A percentile compares a stretch with the other conserved stretches of the same genome.
Evolutionary conservation across 2,329 filamentous ascomycete species (phyloP).

Genomic region (Ophiocordyceps camponoti-floridani): DNA sequence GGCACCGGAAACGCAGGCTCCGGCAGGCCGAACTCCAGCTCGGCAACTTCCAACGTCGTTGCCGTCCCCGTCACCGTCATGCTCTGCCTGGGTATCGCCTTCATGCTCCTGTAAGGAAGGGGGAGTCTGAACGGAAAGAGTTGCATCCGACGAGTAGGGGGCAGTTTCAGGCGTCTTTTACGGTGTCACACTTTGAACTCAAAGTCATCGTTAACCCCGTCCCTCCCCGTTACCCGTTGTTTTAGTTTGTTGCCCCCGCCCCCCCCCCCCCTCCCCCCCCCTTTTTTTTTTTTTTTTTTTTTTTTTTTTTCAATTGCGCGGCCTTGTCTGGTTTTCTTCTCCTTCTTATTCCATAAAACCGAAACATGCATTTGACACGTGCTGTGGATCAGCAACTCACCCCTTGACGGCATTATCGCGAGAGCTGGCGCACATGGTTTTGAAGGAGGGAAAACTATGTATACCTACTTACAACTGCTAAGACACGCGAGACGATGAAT

Average conservation of each 20-base stretch:
- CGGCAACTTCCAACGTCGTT: conserved; percentile 13
- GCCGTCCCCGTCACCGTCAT: conserved; percentile 22
- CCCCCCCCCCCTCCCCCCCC: too few relatives aligned
- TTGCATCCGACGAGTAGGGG: not conserved
- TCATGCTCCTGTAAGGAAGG: conserved; percentile 19
- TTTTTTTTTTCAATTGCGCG: not conserved
- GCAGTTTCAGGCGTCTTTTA: too few relatives aligned
- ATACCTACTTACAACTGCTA: too few relatives aligned
- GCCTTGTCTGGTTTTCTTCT: not conserved
- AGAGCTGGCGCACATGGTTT: too few relatives aligned
- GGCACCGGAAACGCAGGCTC: conserved; percentile 2
- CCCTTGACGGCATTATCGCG: too few relatives aligned
- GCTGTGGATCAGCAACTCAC: not conserved
- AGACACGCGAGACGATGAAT: too few relatives aligned
- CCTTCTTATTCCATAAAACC: not conserved
- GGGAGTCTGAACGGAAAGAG: not conserved
- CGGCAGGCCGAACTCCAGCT: not conserved
- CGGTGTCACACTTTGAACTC: too few relatives aligned
- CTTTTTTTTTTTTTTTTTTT: too few relatives aligned
- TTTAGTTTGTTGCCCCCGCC: too few relatives aligned
- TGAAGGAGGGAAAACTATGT: too few relatives aligned
- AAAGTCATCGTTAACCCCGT: too few relatives aligned
- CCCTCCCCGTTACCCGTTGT: too few relatives aligned
- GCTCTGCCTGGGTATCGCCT: conserved; percentile 21
- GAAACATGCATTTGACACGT: not conserved